These are phyloP conservation scores for Ophiorrhiza pumila DNA, from an alignment of 257 asterid species.

Conservation along the genomic window DNA sequence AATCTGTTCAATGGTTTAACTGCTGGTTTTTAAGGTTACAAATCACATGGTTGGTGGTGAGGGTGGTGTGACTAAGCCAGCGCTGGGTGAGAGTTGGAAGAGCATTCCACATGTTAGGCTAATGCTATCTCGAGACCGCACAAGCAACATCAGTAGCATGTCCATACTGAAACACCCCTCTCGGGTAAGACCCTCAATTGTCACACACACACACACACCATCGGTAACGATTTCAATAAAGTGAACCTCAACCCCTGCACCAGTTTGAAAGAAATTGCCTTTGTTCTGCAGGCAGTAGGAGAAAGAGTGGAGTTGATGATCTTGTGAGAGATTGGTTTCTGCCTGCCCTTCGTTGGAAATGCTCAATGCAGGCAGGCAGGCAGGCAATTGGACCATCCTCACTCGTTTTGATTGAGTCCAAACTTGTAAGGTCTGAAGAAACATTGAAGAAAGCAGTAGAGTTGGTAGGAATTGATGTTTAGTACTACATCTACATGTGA, in stretches of 20 bases:
- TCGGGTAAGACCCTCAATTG: conserved; percentile 41
- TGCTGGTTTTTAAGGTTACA: conserved; percentile 51
- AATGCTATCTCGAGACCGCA: conserved; percentile 42
- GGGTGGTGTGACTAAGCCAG: conserved; percentile 68
- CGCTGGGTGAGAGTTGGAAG: conserved; percentile 94
- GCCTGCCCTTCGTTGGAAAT: not conserved
- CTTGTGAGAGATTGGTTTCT: conserved; percentile 8
- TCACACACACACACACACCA: not conserved
- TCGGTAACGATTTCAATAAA: not conserved
- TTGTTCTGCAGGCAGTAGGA: conserved; percentile 29
- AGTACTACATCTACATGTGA: no score
- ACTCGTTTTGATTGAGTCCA: no score
- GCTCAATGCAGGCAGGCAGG: not conserved
- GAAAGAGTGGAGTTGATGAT: conserved; percentile 24
- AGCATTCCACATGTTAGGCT: conserved; percentile 77
- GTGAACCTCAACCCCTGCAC: not conserved
- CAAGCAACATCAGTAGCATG: conserved; percentile 40
- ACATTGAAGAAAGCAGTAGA: no score
- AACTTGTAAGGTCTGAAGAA: no score
- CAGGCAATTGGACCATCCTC: no score
- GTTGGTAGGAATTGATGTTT: no score
- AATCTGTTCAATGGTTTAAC: not conserved
- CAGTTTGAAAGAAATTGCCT: not conserved
- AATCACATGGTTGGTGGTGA: conserved; percentile 91
- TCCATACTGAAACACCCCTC: conserved; percentile 66